These are phyloP conservation scores for Diaporthe longicolla DNA, from an alignment of 2,329 filamentous ascomycete species.

Conservation along the genomic window DNA sequence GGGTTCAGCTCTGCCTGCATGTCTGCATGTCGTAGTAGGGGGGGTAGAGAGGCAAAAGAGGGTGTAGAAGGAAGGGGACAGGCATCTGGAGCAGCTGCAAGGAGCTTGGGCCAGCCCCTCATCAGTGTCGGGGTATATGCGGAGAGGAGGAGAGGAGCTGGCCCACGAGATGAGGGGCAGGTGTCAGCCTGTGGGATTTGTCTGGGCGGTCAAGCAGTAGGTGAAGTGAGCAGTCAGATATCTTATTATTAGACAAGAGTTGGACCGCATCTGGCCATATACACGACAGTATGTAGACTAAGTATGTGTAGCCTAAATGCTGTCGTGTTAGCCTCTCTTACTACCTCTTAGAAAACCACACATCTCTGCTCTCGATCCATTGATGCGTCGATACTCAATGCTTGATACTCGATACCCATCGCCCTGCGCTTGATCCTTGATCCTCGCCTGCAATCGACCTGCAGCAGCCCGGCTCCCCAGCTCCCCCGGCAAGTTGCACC, in stretches of 20 bases:
- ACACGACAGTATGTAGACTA: no score
- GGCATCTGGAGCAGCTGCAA: constrained; percentile 18
- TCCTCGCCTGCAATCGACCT: neutral
- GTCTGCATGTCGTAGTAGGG: neutral
- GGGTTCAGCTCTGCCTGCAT: neutral
- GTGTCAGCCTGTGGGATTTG: neutral
- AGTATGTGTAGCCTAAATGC: neutral
- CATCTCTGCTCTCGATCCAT: neutral
- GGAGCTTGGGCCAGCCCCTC: constrained; percentile 32
- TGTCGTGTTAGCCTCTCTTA: neutral
- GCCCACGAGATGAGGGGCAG: neutral
- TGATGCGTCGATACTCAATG: neutral
- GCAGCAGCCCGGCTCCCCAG: constrained; percentile 13
- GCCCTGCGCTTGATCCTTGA: neutral
- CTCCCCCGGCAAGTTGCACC: neutral
- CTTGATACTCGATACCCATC: neutral
- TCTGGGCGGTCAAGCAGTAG: neutral
- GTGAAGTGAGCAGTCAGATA: neutral
- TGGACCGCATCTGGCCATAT: constrained; percentile 12
- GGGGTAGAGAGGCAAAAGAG: neutral
- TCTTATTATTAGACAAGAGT: no score
- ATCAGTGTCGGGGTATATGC: no score
- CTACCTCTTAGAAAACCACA: no score
- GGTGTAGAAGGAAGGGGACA: neutral
- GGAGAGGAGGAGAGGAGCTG: neutral